Evolutionary conservation across 257 asterid genomes (phyloP).

Genomic region (Prunella vulgaris): DNA sequence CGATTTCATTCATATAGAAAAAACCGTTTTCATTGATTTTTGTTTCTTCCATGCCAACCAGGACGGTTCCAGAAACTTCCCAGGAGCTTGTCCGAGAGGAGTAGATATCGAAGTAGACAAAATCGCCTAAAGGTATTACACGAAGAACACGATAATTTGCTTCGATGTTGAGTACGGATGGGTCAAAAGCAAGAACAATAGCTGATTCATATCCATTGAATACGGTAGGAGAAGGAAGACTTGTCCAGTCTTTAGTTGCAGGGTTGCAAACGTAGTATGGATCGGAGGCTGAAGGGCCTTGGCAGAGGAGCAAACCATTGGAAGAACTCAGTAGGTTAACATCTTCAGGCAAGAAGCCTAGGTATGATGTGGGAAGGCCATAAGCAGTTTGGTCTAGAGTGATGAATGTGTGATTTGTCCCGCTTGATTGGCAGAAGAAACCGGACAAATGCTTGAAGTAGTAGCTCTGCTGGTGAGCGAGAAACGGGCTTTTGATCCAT

Average conservation of each 20-base stretch:
- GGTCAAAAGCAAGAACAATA: conserved; percentile 40
- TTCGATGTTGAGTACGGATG: conserved; percentile 27
- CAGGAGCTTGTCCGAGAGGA: conserved; percentile 30
- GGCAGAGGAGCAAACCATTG: conserved; percentile 42
- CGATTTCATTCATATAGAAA: conserved; percentile 39
- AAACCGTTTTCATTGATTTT: conserved; percentile 19
- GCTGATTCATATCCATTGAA: conserved; percentile 31
- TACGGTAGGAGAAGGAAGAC: conserved; percentile 28
- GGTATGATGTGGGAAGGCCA: conserved; percentile 37
- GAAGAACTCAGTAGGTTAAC: conserved; percentile 27
- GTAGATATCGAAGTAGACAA: conserved; percentile 36
- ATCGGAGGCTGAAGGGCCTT: background rate
- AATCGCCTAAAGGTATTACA: conserved; percentile 23
- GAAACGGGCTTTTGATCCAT: conserved; percentile 36
- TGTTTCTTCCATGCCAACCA: conserved; percentile 19
- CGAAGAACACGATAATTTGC: conserved; percentile 30
- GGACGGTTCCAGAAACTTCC: conserved; percentile 12
- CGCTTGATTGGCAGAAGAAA: conserved; percentile 23
- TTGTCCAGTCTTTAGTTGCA: conserved; percentile 27
- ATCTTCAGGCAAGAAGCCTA: conserved; percentile 21
- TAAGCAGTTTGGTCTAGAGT: conserved; percentile 18
- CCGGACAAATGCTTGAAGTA: conserved; percentile 38
- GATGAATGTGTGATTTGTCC: background rate
- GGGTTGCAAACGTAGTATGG: conserved; percentile 46
- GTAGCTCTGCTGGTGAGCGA: conserved; percentile 38